Evolutionary conservation across 768 basidiomycete species (phyloP), one percentile per base, ranked within the genome.

Genomic region (Xerocomellus amylosporus): DNA sequence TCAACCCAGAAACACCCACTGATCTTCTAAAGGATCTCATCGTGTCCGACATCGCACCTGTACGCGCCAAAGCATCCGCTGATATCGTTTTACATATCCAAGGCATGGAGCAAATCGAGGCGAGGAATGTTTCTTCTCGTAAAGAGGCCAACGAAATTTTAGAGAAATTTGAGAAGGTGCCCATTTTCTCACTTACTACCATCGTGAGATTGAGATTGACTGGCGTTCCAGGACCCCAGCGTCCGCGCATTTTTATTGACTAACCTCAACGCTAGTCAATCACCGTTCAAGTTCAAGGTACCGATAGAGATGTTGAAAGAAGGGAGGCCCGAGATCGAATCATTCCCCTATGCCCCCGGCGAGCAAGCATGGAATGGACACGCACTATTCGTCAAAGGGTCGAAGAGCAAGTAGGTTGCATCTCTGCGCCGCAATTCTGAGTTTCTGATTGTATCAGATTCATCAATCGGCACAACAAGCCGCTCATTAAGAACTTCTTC

Each of bases 161-260:
- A 8, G 66, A 75, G 14, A 70, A 78, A 46, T 80, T 79, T 49
- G 91, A 94, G 65, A 72, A 80, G 49, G 93, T 88, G 48, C 5
- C 77, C 71, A 49, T 53, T 9, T 34, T 30, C 8, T 15, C 19
- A 3, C 22, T 22, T 7, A 4, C 31, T 19, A 20, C 15, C 8
- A 20, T 20, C 7, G 13, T 12, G 34, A 22, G 15, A 39, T 30
- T 65, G 14, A 71, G n/a, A 39, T 30, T 65, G 14, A 71, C n/a
- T 30, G 15, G 44, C 3, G 40, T 28, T 22, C n/a, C 56, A 96
- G 94, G 85, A 91, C 45, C 70, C 87, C 0, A 73, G 77, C 42
- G 78, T 90, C 28, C 85, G 90, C 26, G 85, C 90, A 46, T 97
- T 94, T 73, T 77, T 97, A 20, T 74, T 96, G 33, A 95, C 94